phyloP scores from a whole-genome alignment of 2,329 filamentous ascomycete genomes.

The Botryosphaeria dothidea region DNA sequence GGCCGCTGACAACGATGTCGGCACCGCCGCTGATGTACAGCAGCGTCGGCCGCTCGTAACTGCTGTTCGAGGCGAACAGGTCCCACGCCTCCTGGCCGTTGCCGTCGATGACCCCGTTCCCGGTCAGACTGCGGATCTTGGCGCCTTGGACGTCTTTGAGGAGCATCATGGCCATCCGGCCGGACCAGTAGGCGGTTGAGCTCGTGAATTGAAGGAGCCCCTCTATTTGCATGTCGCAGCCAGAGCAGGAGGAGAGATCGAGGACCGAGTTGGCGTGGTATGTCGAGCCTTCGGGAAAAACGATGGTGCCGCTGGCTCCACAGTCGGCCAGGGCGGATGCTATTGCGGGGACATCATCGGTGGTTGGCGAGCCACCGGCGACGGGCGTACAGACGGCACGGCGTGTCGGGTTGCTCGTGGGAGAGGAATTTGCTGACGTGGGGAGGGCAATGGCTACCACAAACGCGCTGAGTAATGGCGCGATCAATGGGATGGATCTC shows the following conservation, averaged over 20 bases:
- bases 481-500: too few species aligned
- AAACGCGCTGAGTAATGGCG: conserved; percentile 4
- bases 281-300: conserved; percentile 43
- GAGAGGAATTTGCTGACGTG: conserved; percentile 31
- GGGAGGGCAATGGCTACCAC: conserved; percentile 25
- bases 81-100: conserved; percentile 49
- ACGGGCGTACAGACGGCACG: conserved; percentile 35
- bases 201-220: conserved; percentile 44
- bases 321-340: conserved; percentile 43
- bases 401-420: background rate
- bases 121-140: conserved; percentile 43
- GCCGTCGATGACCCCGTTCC: conserved; percentile 48
- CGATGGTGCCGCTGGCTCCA: conserved; percentile 47
- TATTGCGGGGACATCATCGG: conserved; percentile 49
- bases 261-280: conserved; percentile 48
- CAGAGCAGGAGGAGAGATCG: conserved; percentile 42
- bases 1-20: conserved; percentile 40
- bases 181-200: conserved; percentile 45
- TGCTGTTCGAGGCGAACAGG: conserved; percentile 40
- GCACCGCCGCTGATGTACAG: conserved; percentile 43
- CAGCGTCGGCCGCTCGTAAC: conserved; percentile 44
- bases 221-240: conserved; percentile 51
- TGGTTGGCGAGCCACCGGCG: conserved; percentile 32
- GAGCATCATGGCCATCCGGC: conserved; percentile 42
- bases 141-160: conserved; percentile 40